A percentile compares a stretch with the other conserved stretches of the same genome.
These are phyloP conservation scores for Peronospora belbahrii DNA, from an alignment of 352 stramenopile species.

Conservation along the genomic window DNA sequence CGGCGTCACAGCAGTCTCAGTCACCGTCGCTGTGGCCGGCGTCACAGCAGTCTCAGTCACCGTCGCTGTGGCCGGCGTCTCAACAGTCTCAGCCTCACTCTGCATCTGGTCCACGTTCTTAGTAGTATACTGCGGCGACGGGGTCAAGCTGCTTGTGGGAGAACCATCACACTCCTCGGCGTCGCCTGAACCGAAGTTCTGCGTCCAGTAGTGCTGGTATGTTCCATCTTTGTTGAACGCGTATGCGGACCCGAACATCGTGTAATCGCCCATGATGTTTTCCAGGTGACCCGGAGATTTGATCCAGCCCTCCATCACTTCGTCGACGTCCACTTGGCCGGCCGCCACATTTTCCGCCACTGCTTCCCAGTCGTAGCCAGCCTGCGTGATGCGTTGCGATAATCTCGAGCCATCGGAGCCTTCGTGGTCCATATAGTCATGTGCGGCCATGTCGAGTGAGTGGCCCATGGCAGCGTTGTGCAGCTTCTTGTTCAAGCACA, in stretches of 20 bases:
- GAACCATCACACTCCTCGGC: constrained; percentile 16
- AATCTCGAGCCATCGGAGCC: constrained; percentile 34
- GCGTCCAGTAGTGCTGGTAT: constrained; percentile 52
- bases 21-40: too few relatives aligned
- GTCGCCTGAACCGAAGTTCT: constrained; percentile 39
- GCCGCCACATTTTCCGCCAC: constrained; percentile 32
- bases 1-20: too few relatives aligned
- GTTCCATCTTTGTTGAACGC: constrained; percentile 17
- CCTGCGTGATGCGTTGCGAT: constrained; percentile 25
- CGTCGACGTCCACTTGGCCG: constrained; percentile 22
- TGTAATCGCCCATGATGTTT: constrained; percentile 38
- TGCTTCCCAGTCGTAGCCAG: constrained; percentile 35
- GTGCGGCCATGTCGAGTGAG: constrained; percentile 39
- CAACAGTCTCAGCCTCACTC: constrained; percentile 6
- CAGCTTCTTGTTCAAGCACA: constrained; percentile 37
- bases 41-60: too few relatives aligned
- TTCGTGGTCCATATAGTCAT: constrained; percentile 42
- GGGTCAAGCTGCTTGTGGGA: constrained; percentile 5
- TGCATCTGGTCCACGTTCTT: constrained; percentile 14
- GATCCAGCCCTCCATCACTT: constrained; percentile 36
- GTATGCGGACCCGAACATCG: constrained; percentile 30
- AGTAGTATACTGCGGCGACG: constrained; percentile 8
- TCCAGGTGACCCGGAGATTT: constrained; percentile 24
- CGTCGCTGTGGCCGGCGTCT: too few relatives aligned
- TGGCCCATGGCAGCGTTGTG: constrained; percentile 14